These are phyloP conservation scores for Linaria vulgaris DNA, from an alignment of 257 asterid genomes.

Conservation along the genomic window DNA sequence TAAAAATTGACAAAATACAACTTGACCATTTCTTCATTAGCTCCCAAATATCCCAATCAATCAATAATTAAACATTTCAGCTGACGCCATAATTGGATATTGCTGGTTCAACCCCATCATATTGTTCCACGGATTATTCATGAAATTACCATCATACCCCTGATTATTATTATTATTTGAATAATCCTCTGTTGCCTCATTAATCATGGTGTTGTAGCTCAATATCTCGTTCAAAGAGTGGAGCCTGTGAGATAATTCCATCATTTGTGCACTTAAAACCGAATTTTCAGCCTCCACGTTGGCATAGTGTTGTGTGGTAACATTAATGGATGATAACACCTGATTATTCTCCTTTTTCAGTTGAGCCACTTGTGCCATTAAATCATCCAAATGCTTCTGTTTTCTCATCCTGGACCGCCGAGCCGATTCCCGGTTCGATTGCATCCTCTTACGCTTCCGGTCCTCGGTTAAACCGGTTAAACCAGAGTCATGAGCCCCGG, in stretches of 20 bases:
- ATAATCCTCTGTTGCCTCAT: constrained; percentile 42
- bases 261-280: constrained; percentile 70
- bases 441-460: constrained; percentile 74
- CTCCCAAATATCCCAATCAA: constrained; percentile 1
- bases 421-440: constrained; percentile 92
- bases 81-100: constrained; percentile 61
- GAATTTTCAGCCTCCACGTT: constrained; percentile 76
- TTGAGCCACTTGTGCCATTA: constrained; percentile 50
- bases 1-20: constrained; percentile 17
- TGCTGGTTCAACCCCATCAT: constrained; percentile 49
- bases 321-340: constrained; percentile 34
- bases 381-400: constrained; percentile 78
- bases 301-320: constrained; percentile 46
- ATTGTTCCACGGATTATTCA: constrained; percentile 58
- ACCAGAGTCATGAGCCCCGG: constrained; percentile 45
- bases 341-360: constrained; percentile 54
- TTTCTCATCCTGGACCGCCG: constrained; percentile 84
- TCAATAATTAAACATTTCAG: constrained; percentile 63
- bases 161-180: neutral
- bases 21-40: constrained; percentile 21
- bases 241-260: constrained; percentile 70
- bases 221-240: constrained; percentile 65
- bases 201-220: constrained; percentile 34
- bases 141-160: constrained; percentile 31
- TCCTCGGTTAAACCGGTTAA: constrained; percentile 48